Conservation (phyloP, 2,329 filamentous ascomycete genomes). For the Scortechinia acanthostroma region DNA sequence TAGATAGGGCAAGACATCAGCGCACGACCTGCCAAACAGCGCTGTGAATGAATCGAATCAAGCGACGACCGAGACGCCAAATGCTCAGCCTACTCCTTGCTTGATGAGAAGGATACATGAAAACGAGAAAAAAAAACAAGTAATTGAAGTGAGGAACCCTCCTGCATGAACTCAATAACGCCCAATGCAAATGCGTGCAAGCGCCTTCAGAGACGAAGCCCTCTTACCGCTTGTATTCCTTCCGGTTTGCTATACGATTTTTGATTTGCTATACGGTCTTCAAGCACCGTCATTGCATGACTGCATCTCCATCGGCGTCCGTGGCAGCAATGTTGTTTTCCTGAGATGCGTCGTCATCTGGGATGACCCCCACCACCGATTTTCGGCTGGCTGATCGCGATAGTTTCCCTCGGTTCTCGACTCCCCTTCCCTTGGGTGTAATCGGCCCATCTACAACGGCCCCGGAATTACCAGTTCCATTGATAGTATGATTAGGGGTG, state of each 20-base stretch:
- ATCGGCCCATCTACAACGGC: neutral
- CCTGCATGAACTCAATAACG: slow-evolving; percentile 8
- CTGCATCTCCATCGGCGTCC: neutral
- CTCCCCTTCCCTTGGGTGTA: neutral
- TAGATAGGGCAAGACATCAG: too few species aligned
- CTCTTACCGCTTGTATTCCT: slow-evolving; percentile 5
- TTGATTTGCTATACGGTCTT: neutral
- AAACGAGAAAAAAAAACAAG: slow-evolving; percentile 8
- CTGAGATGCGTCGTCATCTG: neutral
- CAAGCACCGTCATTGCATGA: neutral
- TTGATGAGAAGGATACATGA: slow-evolving; percentile 6
- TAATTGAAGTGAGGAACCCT: slow-evolving; percentile 9
- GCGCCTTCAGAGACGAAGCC: slow-evolving; percentile 7
- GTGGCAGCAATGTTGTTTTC: neutral
- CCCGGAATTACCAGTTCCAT: neutral
- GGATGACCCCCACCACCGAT: neutral
- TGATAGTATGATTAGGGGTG: neutral
- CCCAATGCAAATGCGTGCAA: slow-evolving; percentile 6
- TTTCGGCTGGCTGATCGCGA: neutral
- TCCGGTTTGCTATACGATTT: neutral
- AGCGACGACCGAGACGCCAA: too few species aligned
- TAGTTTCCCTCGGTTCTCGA: neutral
- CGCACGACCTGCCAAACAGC: too few species aligned
- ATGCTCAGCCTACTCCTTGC: neutral
- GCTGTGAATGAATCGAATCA: too few species aligned